A percentile compares a stretch with the other conserved stretches of the same genome.
Evolutionary conservation across 768 basidiomycete genomes (phyloP).

Genomic region (Pleurotus platypus): DNA sequence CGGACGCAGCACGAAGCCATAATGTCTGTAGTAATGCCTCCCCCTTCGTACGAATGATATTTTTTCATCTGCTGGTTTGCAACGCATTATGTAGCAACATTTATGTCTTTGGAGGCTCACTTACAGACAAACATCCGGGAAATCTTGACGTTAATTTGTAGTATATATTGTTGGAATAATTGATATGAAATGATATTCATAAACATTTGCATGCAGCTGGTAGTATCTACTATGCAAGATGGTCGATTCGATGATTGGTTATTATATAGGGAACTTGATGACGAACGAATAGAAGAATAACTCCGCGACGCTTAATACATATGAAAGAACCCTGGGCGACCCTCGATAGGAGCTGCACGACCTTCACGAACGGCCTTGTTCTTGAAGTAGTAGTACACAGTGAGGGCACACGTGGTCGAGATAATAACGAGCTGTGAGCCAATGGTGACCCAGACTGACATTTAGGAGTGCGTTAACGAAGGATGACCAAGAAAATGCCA

Average conservation of each 20-base stretch:
- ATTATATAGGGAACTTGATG: too few relatives aligned
- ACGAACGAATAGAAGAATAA: too few relatives aligned
- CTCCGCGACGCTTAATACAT: slow-evolving; percentile 9
- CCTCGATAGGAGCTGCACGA: slow-evolving; percentile 27
- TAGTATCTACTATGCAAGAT: too few relatives aligned
- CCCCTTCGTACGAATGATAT: neutral
- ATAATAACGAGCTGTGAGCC: slow-evolving; percentile 31
- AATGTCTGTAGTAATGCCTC: neutral
- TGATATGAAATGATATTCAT: too few relatives aligned
- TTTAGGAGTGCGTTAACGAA: slow-evolving; percentile 14
- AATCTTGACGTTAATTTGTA: too few relatives aligned
- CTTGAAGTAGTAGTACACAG: slow-evolving; percentile 22
- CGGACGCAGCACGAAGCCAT: neutral
- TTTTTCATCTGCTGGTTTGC: too few relatives aligned
- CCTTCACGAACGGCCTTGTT: slow-evolving; percentile 29
- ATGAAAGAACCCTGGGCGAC: slow-evolving; percentile 33
- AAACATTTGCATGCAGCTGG: too few relatives aligned
- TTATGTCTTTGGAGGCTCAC: too few relatives aligned
- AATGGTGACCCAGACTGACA: slow-evolving; percentile 32
- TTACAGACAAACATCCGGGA: too few relatives aligned
- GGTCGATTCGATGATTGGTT: too few relatives aligned
- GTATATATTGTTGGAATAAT: too few relatives aligned
- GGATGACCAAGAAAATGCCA: neutral
- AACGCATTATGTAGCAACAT: too few relatives aligned
- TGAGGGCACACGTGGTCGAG: slow-evolving; percentile 23